Base-by-base conservation (phyloP, 345 rosid species). In the Noccaea bulbosa region DNA sequence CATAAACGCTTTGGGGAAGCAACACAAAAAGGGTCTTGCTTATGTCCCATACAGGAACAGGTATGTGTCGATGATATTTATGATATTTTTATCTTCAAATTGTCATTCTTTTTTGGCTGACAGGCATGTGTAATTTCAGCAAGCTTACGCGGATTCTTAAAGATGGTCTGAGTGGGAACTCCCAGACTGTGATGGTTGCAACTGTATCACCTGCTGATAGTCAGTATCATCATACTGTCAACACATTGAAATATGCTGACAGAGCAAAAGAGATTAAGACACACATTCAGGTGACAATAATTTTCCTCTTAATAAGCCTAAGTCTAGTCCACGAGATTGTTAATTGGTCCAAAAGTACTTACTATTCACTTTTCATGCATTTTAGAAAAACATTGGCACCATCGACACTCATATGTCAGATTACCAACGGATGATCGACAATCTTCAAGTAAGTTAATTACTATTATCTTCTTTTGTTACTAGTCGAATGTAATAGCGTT, bases 161-260 rank as follows among this genome's bases (percentile, higher is more conserved):
- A 86, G 98, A 88, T 89, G 96, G 98, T 72, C 83, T 93, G 73
- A 93, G 98, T 79, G 98, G 98, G 71, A 93, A 93, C 80, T 91
- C 98, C 41, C 97, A 86, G 77, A 93, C 97, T 11, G 86, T 93
- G 76, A 91, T 93, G 97, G 92, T 93, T 76, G 98, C 98, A 49
- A 71, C 81, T n/a, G 35, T 77, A 46, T 77, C 81, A 33, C 81
- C 81, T 61, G 81, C 81, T 9, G 74, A 77, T 77, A 72, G 54
- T 55, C 81, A 77, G 60, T 77, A 77, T 72, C 81, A 77, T 66
- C 77, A 93, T 68, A 90, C 92, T 10, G 81, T 93, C 66, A 93
- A 93, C 83, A 88, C 98, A 63, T 55, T 93, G 81, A 93, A 93
- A 82, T 91, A 93, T 86, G 98, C 98, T n/a, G 90, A 93, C 74